A percentile compares a stretch with the other conserved stretches of the same genome.
phyloP scores from a whole-genome alignment of 441 rosid genomes.

The Pelargonium fulgidum region DNA sequence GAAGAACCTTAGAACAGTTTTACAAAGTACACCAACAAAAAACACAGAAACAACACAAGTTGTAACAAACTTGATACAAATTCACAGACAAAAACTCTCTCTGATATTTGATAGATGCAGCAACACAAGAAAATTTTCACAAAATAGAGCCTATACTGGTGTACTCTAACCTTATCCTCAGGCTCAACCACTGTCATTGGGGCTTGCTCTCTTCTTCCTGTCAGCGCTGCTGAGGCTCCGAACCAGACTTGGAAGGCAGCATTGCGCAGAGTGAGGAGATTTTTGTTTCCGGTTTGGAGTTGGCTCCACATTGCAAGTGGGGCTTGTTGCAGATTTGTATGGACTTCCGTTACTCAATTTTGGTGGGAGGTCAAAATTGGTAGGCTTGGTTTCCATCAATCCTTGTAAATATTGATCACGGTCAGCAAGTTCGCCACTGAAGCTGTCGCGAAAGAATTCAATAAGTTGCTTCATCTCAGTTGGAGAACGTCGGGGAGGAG shows the following conservation, averaged over 20 bases:
- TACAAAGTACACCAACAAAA: no score
- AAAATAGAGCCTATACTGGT: not conserved
- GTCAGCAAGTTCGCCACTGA: slow-evolving; percentile 12
- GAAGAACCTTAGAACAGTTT: no score
- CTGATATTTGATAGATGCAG: not conserved
- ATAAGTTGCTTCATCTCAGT: slow-evolving; percentile 47
- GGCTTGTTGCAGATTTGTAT: slow-evolving; percentile 14
- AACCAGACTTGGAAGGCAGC: slow-evolving; percentile 50
- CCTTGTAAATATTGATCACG: slow-evolving; percentile 18
- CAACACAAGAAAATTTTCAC: not conserved
- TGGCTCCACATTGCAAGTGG: not conserved
- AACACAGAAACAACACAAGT: no score
- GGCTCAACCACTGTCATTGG: not conserved
- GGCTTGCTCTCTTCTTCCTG: slow-evolving; percentile 30
- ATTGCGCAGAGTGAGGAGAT: slow-evolving; percentile 26
- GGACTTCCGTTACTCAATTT: slow-evolving; percentile 21
- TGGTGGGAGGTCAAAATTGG: slow-evolving; percentile 13
- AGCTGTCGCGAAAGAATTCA: slow-evolving; percentile 48
- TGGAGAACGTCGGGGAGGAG: slow-evolving; percentile 28
- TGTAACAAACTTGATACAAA: no score
- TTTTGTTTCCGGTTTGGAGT: slow-evolving; percentile 21
- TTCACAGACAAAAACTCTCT: not conserved
- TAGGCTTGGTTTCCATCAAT: slow-evolving; percentile 17
- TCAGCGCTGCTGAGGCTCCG: slow-evolving; percentile 41
- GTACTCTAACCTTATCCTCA: no score